These are phyloP conservation scores for Fusarium ramigenum DNA, from an alignment of 2,329 filamentous ascomycete genomes.

Conservation along the genomic window DNA sequence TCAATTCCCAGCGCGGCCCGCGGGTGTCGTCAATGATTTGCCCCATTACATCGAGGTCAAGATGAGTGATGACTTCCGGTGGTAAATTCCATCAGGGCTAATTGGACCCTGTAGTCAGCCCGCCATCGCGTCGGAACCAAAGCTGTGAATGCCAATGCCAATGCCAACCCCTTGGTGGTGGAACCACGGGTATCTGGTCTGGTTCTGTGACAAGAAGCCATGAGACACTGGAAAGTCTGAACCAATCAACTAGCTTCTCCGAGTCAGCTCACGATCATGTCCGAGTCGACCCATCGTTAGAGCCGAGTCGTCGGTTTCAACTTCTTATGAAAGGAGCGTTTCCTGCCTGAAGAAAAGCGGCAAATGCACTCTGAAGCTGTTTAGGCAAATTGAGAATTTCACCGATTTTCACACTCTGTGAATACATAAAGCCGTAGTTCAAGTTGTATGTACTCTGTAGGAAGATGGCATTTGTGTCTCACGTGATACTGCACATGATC, in stretches of 20 bases:
- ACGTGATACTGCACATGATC: conserved; percentile 11
- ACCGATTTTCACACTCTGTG: not conserved
- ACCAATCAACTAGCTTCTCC: conserved; percentile 27
- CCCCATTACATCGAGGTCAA: conserved; percentile 24
- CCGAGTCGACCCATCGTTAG: conserved; percentile 29
- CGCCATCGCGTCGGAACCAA: not conserved
- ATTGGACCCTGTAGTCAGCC: not conserved
- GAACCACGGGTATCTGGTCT: conserved; percentile 5
- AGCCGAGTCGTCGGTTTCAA: conserved; percentile 16
- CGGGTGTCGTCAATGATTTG: conserved; percentile 30
- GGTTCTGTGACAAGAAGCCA: conserved; percentile 19
- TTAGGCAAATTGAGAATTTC: not conserved
- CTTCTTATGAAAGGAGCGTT: not conserved
- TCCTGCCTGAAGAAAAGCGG: not conserved
- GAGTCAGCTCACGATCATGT: conserved; percentile 18
- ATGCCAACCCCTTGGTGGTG: not conserved
- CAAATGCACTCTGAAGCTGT: not conserved
- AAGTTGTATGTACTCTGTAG: not conserved
- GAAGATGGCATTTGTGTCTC: not conserved
- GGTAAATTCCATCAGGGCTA: not conserved
- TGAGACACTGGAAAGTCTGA: conserved; percentile 15
- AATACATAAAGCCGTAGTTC: not conserved
- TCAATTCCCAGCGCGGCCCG: conserved; percentile 24
- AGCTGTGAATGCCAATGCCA: not conserved
- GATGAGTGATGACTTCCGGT: not conserved